Conservation (phyloP, 2,329 filamentous ascomycete species). For the Nothopassalora personata region DNA sequence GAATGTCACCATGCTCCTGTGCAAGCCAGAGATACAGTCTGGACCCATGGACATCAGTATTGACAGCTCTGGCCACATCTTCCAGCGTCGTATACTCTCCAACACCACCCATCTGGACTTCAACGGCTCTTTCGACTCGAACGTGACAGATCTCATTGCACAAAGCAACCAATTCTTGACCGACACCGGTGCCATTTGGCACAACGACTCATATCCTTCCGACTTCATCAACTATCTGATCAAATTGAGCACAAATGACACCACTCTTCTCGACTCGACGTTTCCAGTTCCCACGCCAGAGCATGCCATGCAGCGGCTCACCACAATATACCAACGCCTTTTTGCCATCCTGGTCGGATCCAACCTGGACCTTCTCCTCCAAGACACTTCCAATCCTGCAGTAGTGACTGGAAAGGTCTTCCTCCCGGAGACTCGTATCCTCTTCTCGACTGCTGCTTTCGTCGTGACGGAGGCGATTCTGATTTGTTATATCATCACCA, state of each 20-base stretch:
- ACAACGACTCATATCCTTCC: conserved; percentile 43
- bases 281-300: conserved; percentile 32
- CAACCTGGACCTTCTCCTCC: conserved; percentile 40
- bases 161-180: conserved; percentile 18
- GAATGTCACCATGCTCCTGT: too few relatives aligned
- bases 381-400: background rate
- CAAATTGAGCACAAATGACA: conserved; percentile 25
- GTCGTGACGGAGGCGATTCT: conserved; percentile 44
- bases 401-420: conserved; percentile 15
- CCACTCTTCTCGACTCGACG: conserved; percentile 34
- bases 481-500: conserved; percentile 39
- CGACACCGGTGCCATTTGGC: conserved; percentile 36
- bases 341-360: conserved; percentile 43
- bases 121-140: too few relatives aligned
- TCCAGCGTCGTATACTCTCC: too few relatives aligned
- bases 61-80: too few relatives aligned
- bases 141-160: too few relatives aligned
- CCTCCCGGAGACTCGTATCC: conserved; percentile 40
- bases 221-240: conserved; percentile 50
- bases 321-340: conserved; percentile 33
- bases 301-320: conserved; percentile 22
- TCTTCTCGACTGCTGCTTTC: conserved; percentile 47
- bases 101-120: too few relatives aligned
- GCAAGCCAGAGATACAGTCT: too few relatives aligned
- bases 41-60: too few relatives aligned